phyloP scores from a whole-genome alignment of 257 asterid species.

The Paulownia fortunei region DNA sequence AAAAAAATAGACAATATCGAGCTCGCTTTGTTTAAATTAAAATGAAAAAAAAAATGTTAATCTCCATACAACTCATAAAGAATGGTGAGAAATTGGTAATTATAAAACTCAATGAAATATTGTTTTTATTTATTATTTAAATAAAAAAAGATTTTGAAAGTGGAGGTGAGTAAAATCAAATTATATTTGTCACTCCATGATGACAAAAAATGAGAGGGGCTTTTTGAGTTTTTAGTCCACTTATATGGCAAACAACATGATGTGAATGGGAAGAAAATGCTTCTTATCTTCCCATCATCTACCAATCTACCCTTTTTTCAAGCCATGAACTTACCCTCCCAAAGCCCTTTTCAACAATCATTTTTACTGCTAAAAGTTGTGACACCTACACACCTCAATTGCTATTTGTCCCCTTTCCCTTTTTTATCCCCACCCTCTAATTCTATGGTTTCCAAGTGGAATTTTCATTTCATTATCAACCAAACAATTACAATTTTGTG shows the following conservation, averaged over 20 bases:
- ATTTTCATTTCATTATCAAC: conserved; percentile 31
- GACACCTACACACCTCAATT: conserved; percentile 52
- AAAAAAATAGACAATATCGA: background rate
- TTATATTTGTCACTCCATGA: conserved; percentile 23
- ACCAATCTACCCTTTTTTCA: conserved; percentile 37
- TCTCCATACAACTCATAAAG: no score
- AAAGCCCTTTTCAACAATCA: conserved; percentile 57
- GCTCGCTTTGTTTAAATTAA: background rate
- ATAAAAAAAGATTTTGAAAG: background rate
- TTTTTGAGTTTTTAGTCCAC: conserved; percentile 53
- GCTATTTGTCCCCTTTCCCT: conserved; percentile 31
- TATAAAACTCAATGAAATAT: background rate
- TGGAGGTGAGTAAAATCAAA: conserved; percentile 28
- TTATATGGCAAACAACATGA: conserved; percentile 86
- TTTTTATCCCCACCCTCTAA: conserved; percentile 25
- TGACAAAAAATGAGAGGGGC: background rate
- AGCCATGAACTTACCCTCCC: conserved; percentile 44
- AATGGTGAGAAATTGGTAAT: background rate
- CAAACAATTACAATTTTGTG: conserved; percentile 36
- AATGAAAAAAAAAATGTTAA: no score
- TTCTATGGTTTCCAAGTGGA: conserved; percentile 38
- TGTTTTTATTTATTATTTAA: background rate
- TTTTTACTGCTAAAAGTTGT: conserved; percentile 76
- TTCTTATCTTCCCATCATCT: conserved; percentile 72
- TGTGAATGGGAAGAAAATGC: conserved; percentile 62